A percentile compares a stretch with the other conserved stretches of the same genome.
Conservation (phyloP, 176 grass and related monocot species). For the Phyllostachys edulis region DNA sequence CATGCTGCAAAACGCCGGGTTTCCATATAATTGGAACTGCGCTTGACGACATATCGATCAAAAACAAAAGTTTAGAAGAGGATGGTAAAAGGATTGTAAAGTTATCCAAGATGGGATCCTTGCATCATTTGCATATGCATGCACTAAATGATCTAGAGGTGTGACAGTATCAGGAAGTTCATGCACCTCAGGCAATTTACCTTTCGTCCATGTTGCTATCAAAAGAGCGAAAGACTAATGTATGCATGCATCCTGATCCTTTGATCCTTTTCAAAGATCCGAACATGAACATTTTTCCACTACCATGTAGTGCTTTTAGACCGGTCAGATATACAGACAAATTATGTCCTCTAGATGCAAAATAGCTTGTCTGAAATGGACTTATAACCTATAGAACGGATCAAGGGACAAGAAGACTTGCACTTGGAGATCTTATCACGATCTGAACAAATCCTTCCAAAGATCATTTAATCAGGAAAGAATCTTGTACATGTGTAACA, state of each 20-base stretch:
- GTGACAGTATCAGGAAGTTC: not conserved
- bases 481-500: not conserved
- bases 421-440: constrained; percentile 23
- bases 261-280: constrained; percentile 4
- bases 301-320: constrained; percentile 6
- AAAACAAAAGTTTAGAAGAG: not conserved
- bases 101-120: not conserved
- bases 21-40: not conserved
- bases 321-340: not conserved
- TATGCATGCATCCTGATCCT: not conserved
- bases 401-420: not conserved
- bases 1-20: not conserved
- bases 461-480: constrained; percentile 21
- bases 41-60: not conserved
- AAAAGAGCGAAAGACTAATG: not conserved
- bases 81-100: not conserved
- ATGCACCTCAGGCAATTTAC: not conserved
- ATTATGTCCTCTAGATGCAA: constrained; percentile 14
- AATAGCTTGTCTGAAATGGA: constrained; percentile 30
- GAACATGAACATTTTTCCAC: not conserved
- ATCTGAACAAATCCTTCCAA: constrained; percentile 22
- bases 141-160: not conserved
- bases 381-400: constrained; percentile 14
- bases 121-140: not conserved
- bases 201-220: constrained; percentile 9